Base-by-base conservation (phyloP, 345 rosid species). In the Moricandia moricandioides region DNA sequence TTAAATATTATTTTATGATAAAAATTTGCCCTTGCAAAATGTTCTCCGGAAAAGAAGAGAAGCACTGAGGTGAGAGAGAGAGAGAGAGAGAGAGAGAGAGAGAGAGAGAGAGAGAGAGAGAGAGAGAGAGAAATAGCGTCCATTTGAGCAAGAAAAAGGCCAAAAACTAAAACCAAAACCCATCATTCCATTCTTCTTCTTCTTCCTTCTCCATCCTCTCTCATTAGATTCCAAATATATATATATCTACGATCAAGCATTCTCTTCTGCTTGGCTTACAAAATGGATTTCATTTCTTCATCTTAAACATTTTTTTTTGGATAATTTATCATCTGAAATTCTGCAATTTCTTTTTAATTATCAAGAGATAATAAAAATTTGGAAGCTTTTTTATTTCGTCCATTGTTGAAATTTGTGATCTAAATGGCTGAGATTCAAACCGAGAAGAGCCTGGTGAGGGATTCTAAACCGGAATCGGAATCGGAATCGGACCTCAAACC, bases 401-500 rank as follows among this genome's bases (percentile, higher is more conserved):
- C 24, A 21, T 21, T 21, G 24, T 21, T 21, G 24, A 21, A 21
- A 8, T 27, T 34, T 63, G 26, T 71, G 77, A 78, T 78, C 69
- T 71, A 65, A 21, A 78, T 78, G 81, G 81, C 81, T 78, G 72
- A 78, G 63, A 18, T 4, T 18, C 12, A 45, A 49, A 49, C 11
- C 45, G 76, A 65, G 62, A 71, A 35, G 76, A 65, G 76, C 18
- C 37, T 54, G 62, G 26, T 17, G 39, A 24, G 12, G 65, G 87
- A 73, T 52, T 82, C 86, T 54, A 84, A 82, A 71, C 71, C 73
- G 58, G 55, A 49, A 49, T 21, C 24, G 24, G n/a, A n/a, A n/a
- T 14, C 54, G 8, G 55, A 49, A 49, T 49, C 55, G 55, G 87
- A 82, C 66, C 59, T 81, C 77, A 84, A 47, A 65, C 9, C 70